phyloP scores from a whole-genome alignment of 148 eudicot species.

The Linanthus parryae region DNA sequence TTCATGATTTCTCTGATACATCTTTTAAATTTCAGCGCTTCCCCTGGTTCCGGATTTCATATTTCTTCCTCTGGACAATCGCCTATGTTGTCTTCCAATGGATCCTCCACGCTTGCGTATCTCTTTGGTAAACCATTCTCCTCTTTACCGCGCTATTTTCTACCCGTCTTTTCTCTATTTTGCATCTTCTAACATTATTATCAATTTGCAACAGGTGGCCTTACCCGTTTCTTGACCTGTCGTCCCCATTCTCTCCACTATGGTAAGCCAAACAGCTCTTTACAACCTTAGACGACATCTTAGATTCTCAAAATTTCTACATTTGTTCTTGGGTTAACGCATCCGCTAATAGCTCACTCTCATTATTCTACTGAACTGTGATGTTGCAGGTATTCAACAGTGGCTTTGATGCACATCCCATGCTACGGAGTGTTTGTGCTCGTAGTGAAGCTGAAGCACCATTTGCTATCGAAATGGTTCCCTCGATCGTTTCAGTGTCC shows the following conservation, averaged over 20 bases:
- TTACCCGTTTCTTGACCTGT: conserved; percentile 11
- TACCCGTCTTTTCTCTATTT: neutral
- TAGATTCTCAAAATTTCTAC: neutral
- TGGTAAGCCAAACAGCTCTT: neutral
- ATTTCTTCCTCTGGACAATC: conserved; percentile 75
- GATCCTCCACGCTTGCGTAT: conserved; percentile 69
- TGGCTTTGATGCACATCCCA: conserved; percentile 11
- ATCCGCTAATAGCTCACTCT: neutral
- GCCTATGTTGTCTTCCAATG: conserved; percentile 71
- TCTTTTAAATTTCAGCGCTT: conserved; percentile 45
- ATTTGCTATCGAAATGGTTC: conserved; percentile 1
- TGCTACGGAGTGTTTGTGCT: conserved; percentile 6
- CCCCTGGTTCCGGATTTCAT: conserved; percentile 92
- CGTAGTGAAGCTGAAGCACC: neutral
- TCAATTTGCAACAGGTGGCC: conserved; percentile 13
- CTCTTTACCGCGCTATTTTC: neutral
- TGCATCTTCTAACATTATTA: neutral
- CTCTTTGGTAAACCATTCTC: conserved; percentile 46
- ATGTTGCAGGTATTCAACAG: conserved; percentile 8
- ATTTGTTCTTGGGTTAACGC: neutral
- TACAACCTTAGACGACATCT: neutral
- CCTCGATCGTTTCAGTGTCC: neutral
- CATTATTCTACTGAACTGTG: neutral
- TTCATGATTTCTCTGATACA: neutral
- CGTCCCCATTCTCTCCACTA: conserved; percentile 5